Evolutionary conservation across 1,284 basidiomycete genomes (phyloP).

Genomic region (Takashimella tepidaria): DNA sequence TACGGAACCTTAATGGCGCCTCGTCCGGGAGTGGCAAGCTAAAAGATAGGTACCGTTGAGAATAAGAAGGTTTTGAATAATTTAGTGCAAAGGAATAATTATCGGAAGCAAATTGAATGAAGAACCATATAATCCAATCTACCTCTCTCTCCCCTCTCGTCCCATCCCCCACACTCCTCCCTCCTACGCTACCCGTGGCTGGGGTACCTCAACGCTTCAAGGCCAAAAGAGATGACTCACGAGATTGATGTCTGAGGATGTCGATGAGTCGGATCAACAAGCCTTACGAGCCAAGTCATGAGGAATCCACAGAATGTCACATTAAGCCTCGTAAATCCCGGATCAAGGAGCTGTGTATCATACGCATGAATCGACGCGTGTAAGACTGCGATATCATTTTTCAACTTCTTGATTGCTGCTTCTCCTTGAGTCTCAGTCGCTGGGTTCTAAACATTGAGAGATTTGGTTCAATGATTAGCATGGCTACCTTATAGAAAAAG

Average conservation of each 20-base stretch:
- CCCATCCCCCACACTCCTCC: no score
- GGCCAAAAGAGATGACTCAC: no score
- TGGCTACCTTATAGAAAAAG: conserved; percentile 6
- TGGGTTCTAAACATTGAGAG: conserved; percentile 24
- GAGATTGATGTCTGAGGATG: conserved; percentile 67
- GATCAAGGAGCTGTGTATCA: conserved; percentile 80
- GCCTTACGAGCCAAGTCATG: conserved; percentile 89
- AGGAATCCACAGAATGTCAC: conserved; percentile 82
- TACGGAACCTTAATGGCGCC: conserved; percentile 76
- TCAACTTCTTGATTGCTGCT: conserved; percentile 60
- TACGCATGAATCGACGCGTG: conserved; percentile 69
- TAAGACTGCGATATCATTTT: conserved; percentile 63
- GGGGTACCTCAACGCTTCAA: no score
- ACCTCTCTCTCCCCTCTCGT: no score
- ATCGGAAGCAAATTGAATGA: no score
- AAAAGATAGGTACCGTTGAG: no score
- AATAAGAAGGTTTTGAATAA: no score
- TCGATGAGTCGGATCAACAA: conserved; percentile 75
- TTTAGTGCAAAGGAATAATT: no score
- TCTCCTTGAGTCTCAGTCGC: conserved; percentile 56
- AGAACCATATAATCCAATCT: no score
- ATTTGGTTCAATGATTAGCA: not conserved
- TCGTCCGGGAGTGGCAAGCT: conserved; percentile 82
- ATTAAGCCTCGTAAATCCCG: conserved; percentile 72
- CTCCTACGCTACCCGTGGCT: no score